phyloP scores from a whole-genome alignment of 371 early-diverging fungal genomes.

The Paraphysoderma sedebokerense region DNA sequence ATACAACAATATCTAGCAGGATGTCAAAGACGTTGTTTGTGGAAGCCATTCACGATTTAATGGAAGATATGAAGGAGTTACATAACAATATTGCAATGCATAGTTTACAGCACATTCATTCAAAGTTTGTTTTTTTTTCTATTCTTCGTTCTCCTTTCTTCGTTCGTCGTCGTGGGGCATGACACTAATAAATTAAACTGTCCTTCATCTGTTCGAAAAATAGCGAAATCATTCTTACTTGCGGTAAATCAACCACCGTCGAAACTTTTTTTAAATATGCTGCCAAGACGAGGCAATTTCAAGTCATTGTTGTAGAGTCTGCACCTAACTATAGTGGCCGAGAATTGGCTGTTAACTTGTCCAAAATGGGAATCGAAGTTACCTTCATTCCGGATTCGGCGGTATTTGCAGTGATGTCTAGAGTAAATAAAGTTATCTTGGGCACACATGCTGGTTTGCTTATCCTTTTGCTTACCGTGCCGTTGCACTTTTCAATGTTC shows the following conservation, averaged over 20 bases:
- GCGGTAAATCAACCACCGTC: conserved; percentile 73
- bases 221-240: conserved; percentile 89
- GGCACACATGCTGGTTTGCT: conserved; percentile 67
- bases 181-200: neutral
- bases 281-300: conserved; percentile 68
- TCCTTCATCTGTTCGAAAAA: neutral
- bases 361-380: conserved; percentile 70
- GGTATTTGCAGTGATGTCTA: conserved; percentile 89
- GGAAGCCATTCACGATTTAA: conserved; percentile 65
- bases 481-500: neutral
- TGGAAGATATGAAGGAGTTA: conserved; percentile 57
- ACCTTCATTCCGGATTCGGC: conserved; percentile 85
- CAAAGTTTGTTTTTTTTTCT: conserved; percentile 34
- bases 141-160: neutral
- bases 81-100: conserved; percentile 54
- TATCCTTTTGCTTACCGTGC: neutral
- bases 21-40: conserved; percentile 50
- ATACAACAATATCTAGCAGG: conserved; percentile 5
- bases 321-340: conserved; percentile 74
- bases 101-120: conserved; percentile 74
- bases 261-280: conserved; percentile 72
- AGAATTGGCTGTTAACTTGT: conserved; percentile 56
- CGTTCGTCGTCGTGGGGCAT: neutral
- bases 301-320: conserved; percentile 82
- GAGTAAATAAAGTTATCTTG: conserved; percentile 90